Evolutionary conservation across 2,329 filamentous ascomycete species (phyloP), one percentile per base, ranked within the genome.

Genomic region (Epichloe gansuensis): DNA sequence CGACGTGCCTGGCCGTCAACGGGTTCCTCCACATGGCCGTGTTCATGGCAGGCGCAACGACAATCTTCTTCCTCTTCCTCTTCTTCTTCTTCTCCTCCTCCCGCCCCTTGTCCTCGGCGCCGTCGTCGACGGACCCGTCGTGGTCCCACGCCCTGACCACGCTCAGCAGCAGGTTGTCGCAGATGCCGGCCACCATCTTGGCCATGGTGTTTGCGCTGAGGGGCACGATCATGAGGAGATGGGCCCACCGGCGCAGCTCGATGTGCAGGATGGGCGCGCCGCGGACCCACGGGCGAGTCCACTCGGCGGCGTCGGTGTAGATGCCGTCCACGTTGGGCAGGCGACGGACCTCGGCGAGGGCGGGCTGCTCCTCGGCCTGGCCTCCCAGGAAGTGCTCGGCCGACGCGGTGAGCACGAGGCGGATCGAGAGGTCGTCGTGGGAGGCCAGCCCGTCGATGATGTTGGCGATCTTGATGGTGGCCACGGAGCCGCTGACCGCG

Each of bases 91-190:
- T 21, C 17, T 21, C 17, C 17, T 21, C 2, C 17, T 21, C 17
- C 17, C 17, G 1, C 17, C 17, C 17, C 17, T 21, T 21, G 17
- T 21, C 17, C 17, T 21, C 17, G 17, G 17, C 17, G 17, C 17
- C 17, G 17, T 64, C 67, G 55, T 86, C 82, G 6, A 85, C 70
- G 15, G 74, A 64, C 0, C 82, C 81, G n/a, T 75, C 75, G 0
- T 82, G 83, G 67, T 97, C 91, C 93, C 91, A 98, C 0, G 91
- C 91, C 21, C 91, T 75, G 39, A 93, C 76, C 0, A 93, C 85
- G 47, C 72, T 76, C 13, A 82, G 85, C 5, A 96, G 66, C 6
- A 97, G 72, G 53, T 85, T 85, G 62, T 95, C 89, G 44, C 82
- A 83, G 57, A 94, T 75, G 0, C 93, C 93, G 25, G 78, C 77